These are phyloP conservation scores for Solanum pinnatisectum DNA, from an alignment of 257 asterid species.

Conservation along the genomic window DNA sequence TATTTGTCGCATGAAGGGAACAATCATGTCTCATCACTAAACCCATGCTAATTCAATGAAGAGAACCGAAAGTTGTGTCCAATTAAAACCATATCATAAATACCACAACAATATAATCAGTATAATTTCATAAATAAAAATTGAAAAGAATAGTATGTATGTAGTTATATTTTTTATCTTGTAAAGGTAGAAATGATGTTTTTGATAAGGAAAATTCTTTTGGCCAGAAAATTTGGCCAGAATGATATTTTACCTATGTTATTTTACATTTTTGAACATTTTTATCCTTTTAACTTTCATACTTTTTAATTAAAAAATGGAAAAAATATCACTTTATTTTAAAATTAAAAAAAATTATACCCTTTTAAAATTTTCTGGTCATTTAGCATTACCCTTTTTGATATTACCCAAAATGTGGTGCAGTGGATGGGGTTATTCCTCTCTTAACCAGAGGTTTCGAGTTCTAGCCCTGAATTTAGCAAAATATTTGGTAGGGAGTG, in stretches of 20 bases:
- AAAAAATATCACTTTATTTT: too few species aligned
- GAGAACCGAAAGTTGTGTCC: background rate
- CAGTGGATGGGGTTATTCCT: background rate
- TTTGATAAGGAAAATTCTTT: too few species aligned
- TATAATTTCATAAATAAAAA: background rate
- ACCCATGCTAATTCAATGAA: background rate
- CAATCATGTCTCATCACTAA: background rate
- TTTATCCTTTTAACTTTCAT: too few species aligned
- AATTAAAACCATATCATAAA: background rate
- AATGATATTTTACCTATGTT: too few species aligned
- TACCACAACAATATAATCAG: background rate
- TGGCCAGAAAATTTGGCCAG: too few species aligned
- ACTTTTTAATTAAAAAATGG: too few species aligned
- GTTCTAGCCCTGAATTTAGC: background rate
- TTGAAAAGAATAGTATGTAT: background rate
- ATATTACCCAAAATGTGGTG: too few species aligned
- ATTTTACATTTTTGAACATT: too few species aligned
- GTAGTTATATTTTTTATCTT: background rate
- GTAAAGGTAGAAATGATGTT: background rate
- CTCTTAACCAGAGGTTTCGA: background rate
- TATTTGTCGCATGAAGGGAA: background rate
- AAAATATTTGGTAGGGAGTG: background rate
- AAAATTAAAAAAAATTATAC: too few species aligned
- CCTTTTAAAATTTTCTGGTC: too few species aligned
- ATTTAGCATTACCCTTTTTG: too few species aligned